Conservation (phyloP, 23 red algal genomes). For the Cyanidium caldarium region DNA sequence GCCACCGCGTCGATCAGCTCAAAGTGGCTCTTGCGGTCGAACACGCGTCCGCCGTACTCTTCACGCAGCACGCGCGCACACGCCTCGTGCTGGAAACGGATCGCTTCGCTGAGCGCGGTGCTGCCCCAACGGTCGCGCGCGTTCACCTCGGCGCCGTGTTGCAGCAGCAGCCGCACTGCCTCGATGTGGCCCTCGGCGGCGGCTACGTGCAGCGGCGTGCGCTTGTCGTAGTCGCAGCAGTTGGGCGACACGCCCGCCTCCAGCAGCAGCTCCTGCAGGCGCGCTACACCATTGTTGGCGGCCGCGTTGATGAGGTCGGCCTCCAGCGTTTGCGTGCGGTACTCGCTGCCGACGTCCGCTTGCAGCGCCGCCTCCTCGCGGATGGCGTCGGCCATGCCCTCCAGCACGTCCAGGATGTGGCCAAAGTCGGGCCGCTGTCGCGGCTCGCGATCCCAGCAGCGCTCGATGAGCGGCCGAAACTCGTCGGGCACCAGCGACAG, state of each 20-base stretch:
- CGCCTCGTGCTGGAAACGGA: background rate
- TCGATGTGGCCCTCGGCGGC: slow-evolving; percentile 65
- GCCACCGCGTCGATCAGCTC: slow-evolving; percentile 58
- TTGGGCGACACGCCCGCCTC: slow-evolving; percentile 27
- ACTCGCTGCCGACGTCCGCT: too few species aligned
- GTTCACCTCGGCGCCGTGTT: slow-evolving; percentile 34
- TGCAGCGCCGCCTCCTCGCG: background rate
- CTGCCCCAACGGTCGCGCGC: slow-evolving; percentile 66
- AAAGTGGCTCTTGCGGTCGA: slow-evolving; percentile 2
- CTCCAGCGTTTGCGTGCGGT: background rate
- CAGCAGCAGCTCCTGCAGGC: slow-evolving; percentile 25
- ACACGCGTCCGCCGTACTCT: background rate
- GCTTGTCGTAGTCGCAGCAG: slow-evolving; percentile 63
- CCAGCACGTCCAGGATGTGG: slow-evolving; percentile 51
- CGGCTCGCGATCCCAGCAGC: slow-evolving; percentile 55
- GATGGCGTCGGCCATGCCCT: background rate
- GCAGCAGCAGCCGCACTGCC: slow-evolving; percentile 33
- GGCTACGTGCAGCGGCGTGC: slow-evolving; percentile 63
- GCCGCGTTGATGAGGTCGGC: slow-evolving; percentile 1
- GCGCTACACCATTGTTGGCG: background rate
- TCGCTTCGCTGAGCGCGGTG: slow-evolving; percentile 55
- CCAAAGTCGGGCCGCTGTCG: slow-evolving; percentile 58
- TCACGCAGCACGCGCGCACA: background rate
- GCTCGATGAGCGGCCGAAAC: slow-evolving; percentile 38
- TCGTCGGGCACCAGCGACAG: slow-evolving; percentile 31